Conservation (phyloP, 2,329 filamentous ascomycete species). For the Fusarium sp. region DNA sequence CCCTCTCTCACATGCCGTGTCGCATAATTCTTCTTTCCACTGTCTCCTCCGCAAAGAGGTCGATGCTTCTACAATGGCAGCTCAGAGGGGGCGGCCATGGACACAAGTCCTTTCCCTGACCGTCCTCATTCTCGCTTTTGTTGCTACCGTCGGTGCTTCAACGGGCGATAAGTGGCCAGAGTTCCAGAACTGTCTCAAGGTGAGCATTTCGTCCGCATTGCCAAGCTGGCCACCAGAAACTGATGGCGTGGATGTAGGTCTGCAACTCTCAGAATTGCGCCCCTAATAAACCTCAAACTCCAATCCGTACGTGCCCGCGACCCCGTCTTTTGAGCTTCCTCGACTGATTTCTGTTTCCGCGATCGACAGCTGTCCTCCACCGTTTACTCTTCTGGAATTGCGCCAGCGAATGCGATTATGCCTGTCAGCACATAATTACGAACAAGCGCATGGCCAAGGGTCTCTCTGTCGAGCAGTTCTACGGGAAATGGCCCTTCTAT, state of each 20-base stretch:
- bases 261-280: conserved; percentile 86
- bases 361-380: conserved; percentile 77
- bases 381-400: conserved; percentile 94
- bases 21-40: conserved; percentile 2
- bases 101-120: conserved; percentile 48
- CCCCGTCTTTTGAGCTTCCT: conserved; percentile 7
- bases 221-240: conserved; percentile 6
- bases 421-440: conserved; percentile 95
- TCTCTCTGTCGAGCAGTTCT: conserved; percentile 86
- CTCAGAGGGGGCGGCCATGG: conserved; percentile 50
- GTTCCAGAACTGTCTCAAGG: conserved; percentile 88
- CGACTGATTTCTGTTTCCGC: conserved; percentile 32
- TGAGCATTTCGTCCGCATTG: conserved; percentile 51
- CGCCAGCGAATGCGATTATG: conserved; percentile 95
- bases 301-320: conserved; percentile 72
- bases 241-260: conserved; percentile 66
- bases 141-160: conserved; percentile 72
- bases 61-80: conserved; percentile 50
- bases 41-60: conserved; percentile 25
- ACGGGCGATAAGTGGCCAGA: conserved; percentile 87
- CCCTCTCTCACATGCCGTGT: conserved; percentile 21
- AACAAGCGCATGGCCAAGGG: conserved; percentile 73
- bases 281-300: conserved; percentile 66
- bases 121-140: conserved; percentile 55
- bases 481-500: conserved; percentile 98